Conservation (phyloP, 805 yeast genomes). For the Ogataea salicorniae region DNA sequence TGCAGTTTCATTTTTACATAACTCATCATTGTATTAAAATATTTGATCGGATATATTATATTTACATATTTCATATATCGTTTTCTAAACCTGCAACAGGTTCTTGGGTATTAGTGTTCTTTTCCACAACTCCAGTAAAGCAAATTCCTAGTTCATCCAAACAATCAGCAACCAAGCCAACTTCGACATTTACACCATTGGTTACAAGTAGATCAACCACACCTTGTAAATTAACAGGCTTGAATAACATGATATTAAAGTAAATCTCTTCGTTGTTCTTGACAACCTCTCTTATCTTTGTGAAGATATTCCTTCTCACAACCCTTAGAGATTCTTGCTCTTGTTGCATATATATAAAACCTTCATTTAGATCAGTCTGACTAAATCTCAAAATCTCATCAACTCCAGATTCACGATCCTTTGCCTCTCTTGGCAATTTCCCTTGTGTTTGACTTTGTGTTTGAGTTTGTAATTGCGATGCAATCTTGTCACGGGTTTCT, state of each 20-base stretch:
- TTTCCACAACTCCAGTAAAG: constrained; percentile 13
- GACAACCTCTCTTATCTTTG: constrained; percentile 16
- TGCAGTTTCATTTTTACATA: too few relatives aligned
- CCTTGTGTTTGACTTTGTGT: background rate
- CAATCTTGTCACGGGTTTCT: background rate
- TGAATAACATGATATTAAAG: constrained; percentile 16
- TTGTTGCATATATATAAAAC: constrained; percentile 8
- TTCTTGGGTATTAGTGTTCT: background rate
- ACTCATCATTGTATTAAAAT: background rate
- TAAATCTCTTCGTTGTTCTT: constrained; percentile 12
- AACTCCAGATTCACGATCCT: background rate
- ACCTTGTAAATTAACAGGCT: constrained; percentile 22
- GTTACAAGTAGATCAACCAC: constrained; percentile 12
- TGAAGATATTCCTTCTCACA: constrained; percentile 9
- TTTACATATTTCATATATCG: background rate
- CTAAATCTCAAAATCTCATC: constrained; percentile 9
- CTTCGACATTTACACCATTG: constrained; percentile 18
- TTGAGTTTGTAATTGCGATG: constrained; percentile 6
- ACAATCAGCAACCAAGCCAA: constrained; percentile 16
- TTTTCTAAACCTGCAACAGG: background rate
- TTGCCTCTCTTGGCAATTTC: background rate
- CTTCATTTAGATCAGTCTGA: constrained; percentile 11
- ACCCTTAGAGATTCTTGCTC: constrained; percentile 7
- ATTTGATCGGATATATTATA: background rate
- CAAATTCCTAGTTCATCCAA: constrained; percentile 28